phyloP scores from a whole-genome alignment of 2,329 filamentous ascomycete species.

The Aspergillus tamarii region DNA sequence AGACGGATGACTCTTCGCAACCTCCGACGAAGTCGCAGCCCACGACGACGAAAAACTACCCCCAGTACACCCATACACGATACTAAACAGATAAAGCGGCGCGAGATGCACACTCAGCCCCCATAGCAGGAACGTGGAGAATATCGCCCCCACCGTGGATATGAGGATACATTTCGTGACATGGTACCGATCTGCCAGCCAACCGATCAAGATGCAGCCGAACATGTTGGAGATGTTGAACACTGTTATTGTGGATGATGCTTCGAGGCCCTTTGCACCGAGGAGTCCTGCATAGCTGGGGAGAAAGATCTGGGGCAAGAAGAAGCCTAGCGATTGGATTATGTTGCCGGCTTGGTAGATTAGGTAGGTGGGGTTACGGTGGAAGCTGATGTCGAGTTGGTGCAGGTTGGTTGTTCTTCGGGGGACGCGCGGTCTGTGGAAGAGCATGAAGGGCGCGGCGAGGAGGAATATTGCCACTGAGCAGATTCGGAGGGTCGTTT shows the following conservation, averaged over 20 bases:
- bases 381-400: constrained; percentile 45
- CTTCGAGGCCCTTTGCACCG: constrained; percentile 25
- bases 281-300: constrained; percentile 40
- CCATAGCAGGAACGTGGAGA: constrained; percentile 52
- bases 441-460: constrained; percentile 32
- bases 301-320: constrained; percentile 43
- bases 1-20: constrained; percentile 37
- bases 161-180: constrained; percentile 45
- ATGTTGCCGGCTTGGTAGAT: constrained; percentile 52
- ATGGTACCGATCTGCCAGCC: constrained; percentile 46
- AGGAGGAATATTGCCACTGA: constrained; percentile 35
- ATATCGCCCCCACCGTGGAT: constrained; percentile 44
- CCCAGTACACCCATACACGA: constrained; percentile 51
- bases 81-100: constrained; percentile 44
- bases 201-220: constrained; percentile 39
- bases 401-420: constrained; percentile 31
- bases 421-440: constrained; percentile 49
- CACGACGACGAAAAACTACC: constrained; percentile 49
- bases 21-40: constrained; percentile 50
- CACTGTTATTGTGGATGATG: constrained; percentile 35
- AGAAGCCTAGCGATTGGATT: constrained; percentile 40
- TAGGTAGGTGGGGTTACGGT: constrained; percentile 42
- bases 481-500: constrained; percentile 49
- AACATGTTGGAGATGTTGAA: constrained; percentile 37
- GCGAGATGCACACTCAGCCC: constrained; percentile 49